Conservation (phyloP, 768 basidiomycete genomes). For the Xerocomus potaroensis region DNA sequence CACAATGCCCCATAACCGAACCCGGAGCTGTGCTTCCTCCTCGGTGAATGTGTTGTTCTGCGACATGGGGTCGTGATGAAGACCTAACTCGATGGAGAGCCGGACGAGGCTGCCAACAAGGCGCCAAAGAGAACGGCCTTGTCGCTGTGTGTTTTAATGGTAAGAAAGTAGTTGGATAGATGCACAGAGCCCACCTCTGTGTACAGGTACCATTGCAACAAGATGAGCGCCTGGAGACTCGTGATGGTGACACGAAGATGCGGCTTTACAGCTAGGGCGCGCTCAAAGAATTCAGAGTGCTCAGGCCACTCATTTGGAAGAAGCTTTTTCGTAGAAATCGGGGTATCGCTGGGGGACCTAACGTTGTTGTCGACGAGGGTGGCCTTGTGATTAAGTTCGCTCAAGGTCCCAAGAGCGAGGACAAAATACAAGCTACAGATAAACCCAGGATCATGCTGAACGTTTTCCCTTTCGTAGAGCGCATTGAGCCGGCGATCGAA, state of each 20-base stretch:
- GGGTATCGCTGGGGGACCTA: conserved; percentile 29
- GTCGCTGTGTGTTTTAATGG: conserved; percentile 48
- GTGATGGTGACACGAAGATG: conserved; percentile 79
- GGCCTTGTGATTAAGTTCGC: conserved; percentile 73
- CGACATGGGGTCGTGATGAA: conserved; percentile 79
- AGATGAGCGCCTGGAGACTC: conserved; percentile 77
- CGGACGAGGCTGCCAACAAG: conserved; percentile 82
- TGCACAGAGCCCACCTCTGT: conserved; percentile 56
- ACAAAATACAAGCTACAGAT: conserved; percentile 75
- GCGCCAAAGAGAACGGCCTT: conserved; percentile 87
- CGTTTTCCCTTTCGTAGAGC: conserved; percentile 55
- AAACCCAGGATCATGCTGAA: conserved; percentile 70
- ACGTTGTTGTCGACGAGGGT: conserved; percentile 47
- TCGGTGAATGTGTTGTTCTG: conserved; percentile 62
- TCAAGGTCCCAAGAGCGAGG: conserved; percentile 76
- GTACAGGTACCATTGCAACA: conserved; percentile 87
- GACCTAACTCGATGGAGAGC: conserved; percentile 75
- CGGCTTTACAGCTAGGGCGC: conserved; percentile 73
- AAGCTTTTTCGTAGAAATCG: conserved; percentile 50
- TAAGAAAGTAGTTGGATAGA: background rate
- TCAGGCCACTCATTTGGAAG: conserved; percentile 66
- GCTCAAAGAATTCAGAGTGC: conserved; percentile 81
- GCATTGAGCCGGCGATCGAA: conserved; percentile 62
- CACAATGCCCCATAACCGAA: conserved; percentile 81
- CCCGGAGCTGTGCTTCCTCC: conserved; percentile 73